A percentile compares a stretch with the other conserved stretches of the same genome.
Conservation (phyloP, 164 flowering plant species). For the Paratinospora sagittata region DNA sequence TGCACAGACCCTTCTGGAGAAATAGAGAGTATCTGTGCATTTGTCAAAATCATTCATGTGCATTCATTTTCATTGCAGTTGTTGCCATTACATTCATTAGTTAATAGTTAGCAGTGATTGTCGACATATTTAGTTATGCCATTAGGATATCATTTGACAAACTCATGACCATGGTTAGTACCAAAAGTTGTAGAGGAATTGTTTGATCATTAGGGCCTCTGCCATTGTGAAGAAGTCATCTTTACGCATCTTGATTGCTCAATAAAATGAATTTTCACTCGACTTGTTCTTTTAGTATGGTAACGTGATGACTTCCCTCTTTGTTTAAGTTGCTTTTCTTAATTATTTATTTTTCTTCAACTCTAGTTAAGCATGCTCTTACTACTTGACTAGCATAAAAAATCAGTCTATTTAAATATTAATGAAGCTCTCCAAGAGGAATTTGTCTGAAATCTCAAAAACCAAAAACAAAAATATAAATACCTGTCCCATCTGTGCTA, state of each 20-base stretch:
- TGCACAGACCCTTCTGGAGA: neutral
- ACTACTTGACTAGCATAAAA: neutral
- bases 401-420: neutral
- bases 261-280: neutral
- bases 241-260: neutral
- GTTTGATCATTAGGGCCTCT: neutral
- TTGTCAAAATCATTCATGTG: conserved; percentile 4
- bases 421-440: neutral
- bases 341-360: too few relatives aligned
- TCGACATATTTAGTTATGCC: conserved; percentile 1
- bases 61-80: conserved; percentile 4
- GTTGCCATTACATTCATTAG: conserved; percentile 2
- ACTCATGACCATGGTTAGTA: neutral
- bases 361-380: neutral
- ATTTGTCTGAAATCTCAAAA: neutral
- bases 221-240: neutral
- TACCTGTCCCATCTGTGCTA: neutral
- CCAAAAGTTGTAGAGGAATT: neutral
- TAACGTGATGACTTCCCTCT: neutral
- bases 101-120: neutral
- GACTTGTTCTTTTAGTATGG: neutral
- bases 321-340: too few relatives aligned
- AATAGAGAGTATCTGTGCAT: neutral
- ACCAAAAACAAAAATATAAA: neutral
- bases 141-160: neutral